Conservation (phyloP, 2,329 filamentous ascomycete species). For the Venturia pyrina region DNA sequence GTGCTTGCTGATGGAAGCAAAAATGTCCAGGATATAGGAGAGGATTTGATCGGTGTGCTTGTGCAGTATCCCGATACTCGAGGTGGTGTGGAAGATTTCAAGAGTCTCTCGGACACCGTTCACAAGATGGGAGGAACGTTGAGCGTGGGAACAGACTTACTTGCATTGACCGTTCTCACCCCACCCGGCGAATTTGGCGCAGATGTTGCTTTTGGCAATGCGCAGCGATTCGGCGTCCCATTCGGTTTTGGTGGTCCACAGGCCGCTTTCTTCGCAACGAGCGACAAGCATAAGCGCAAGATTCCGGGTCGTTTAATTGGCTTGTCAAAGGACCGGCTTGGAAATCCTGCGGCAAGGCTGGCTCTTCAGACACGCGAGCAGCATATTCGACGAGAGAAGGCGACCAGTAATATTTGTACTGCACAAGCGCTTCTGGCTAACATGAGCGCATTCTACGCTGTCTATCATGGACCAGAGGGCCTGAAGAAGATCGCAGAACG, state of each 20-base stretch:
- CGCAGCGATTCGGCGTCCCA: conserved; percentile 85
- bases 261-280: conserved; percentile 88
- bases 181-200: conserved; percentile 91
- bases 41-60: conserved; percentile 78
- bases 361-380: conserved; percentile 90
- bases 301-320: conserved; percentile 87
- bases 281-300: conserved; percentile 86
- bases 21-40: conserved; percentile 61
- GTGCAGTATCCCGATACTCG: conserved; percentile 93
- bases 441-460: conserved; percentile 89
- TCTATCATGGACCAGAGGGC: conserved; percentile 84
- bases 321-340: conserved; percentile 81
- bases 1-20: conserved; percentile 55
- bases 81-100: conserved; percentile 69
- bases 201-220: conserved; percentile 87
- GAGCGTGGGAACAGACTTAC: conserved; percentile 78
- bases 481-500: conserved; percentile 75
- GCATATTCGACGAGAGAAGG: conserved; percentile 92
- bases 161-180: conserved; percentile 77
- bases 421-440: conserved; percentile 90
- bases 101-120: conserved; percentile 60
- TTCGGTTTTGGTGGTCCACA: conserved; percentile 92
- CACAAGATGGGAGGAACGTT: conserved; percentile 72
- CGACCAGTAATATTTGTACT: conserved; percentile 95
- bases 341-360: conserved; percentile 69